Evolutionary conservation across 352 stramenopile species (phyloP).

Genomic region (Phytophthora aleatoria): DNA sequence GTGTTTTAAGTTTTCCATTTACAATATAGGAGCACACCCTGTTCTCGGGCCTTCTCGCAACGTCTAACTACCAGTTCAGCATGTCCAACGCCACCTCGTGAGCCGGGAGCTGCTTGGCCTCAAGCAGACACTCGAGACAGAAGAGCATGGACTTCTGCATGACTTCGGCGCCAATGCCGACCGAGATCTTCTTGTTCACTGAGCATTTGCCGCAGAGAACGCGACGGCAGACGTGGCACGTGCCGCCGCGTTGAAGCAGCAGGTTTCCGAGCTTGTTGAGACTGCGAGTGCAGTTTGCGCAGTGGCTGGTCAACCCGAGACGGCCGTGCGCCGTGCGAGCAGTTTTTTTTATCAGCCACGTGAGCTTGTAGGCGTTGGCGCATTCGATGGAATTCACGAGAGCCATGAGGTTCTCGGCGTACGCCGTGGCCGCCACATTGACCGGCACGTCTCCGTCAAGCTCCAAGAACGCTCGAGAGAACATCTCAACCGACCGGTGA

Average conservation of each 20-base stretch:
- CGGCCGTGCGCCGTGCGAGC: conserved; percentile 8
- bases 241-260: conserved; percentile 31
- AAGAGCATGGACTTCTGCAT: conserved; percentile 46
- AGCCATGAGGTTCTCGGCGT: conserved; percentile 38
- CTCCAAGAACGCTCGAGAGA: conserved; percentile 43
- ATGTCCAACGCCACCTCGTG: conserved; percentile 35
- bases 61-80: conserved; percentile 27
- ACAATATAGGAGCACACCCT: neutral
- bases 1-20: neutral
- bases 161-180: conserved; percentile 36
- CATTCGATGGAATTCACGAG: conserved; percentile 44
- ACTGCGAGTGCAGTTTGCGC: conserved; percentile 39
- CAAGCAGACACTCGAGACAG: conserved; percentile 47
- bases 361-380: conserved; percentile 45
- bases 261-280: conserved; percentile 44
- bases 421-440: conserved; percentile 33
- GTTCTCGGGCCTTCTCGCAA: too few relatives aligned
- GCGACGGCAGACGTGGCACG: conserved; percentile 46
- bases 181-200: conserved; percentile 47
- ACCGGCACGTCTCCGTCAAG: conserved; percentile 39
- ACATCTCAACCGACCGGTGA: conserved; percentile 45
- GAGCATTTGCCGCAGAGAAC: conserved; percentile 46
- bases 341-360: conserved; percentile 34
- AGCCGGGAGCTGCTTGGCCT: conserved; percentile 42
- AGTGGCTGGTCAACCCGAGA: conserved; percentile 29